Evolutionary conservation across 2,329 filamentous ascomycete species (phyloP).

Genomic region (Chalara sp.): DNA sequence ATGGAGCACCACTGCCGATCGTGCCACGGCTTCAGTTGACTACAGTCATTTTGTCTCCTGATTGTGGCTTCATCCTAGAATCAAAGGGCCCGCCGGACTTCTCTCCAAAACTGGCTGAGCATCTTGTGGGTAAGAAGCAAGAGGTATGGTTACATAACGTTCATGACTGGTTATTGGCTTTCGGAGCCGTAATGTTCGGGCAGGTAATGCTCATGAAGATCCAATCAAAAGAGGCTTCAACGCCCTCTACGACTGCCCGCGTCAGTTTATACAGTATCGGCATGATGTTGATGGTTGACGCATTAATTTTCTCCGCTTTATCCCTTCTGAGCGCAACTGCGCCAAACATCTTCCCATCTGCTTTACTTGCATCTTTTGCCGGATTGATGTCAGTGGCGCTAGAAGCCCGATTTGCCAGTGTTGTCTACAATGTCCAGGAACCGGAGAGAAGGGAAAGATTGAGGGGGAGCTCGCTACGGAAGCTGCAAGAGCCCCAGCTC

Average conservation of each 20-base stretch:
- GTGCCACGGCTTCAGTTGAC: constrained; percentile 55
- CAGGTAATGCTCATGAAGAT: constrained; percentile 56
- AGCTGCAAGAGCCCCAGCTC: constrained; percentile 20
- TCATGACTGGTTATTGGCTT: constrained; percentile 51
- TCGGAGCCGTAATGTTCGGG: constrained; percentile 49
- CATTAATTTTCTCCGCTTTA: constrained; percentile 49
- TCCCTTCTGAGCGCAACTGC: constrained; percentile 48
- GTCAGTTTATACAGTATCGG: constrained; percentile 58
- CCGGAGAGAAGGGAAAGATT: constrained; percentile 40
- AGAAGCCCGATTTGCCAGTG: constrained; percentile 50
- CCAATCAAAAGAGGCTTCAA: constrained; percentile 61
- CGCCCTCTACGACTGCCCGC: constrained; percentile 59
- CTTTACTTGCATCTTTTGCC: constrained; percentile 45
- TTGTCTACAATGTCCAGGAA: constrained; percentile 56
- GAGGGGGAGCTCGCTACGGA: constrained; percentile 19
- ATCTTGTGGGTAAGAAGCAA: constrained; percentile 54
- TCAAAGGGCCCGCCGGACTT: constrained; percentile 55
- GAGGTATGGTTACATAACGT: constrained; percentile 51
- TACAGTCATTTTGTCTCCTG: constrained; percentile 58
- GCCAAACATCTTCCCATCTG: constrained; percentile 49
- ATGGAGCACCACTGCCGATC: constrained; percentile 47
- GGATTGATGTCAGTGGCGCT: constrained; percentile 51
- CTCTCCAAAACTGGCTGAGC: constrained; percentile 42
- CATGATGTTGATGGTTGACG: constrained; percentile 57
- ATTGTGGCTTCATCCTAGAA: constrained; percentile 61